Conservation (phyloP, 768 basidiomycete species). For the Hypholoma sublateritium region DNA sequence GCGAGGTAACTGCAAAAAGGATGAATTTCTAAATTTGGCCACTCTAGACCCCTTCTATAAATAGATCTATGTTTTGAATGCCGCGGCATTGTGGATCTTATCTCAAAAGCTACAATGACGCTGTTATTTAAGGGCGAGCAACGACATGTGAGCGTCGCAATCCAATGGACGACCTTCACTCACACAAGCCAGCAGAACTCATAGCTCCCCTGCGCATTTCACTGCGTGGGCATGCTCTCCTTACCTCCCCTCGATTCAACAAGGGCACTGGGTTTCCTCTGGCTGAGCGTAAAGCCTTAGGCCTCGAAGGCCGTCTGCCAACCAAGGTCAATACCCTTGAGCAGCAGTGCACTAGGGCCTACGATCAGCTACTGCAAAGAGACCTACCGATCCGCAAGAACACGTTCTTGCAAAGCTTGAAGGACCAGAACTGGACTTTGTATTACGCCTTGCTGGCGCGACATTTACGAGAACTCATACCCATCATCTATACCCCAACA, state of each 20-base stretch:
- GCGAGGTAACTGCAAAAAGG: too few species aligned
- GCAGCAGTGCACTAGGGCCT: conserved; percentile 75
- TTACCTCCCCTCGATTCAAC: conserved; percentile 69
- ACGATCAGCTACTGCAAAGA: conserved; percentile 51
- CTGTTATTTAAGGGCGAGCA: too few species aligned
- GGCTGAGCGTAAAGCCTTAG: conserved; percentile 69
- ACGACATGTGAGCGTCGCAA: too few species aligned
- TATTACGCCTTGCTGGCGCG: conserved; percentile 68
- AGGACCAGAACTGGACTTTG: conserved; percentile 80
- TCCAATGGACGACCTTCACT: conserved; percentile 15
- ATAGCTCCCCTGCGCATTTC: conserved; percentile 39
- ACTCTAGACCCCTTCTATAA: too few species aligned
- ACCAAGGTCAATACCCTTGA: conserved; percentile 63
- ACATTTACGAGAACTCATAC: conserved; percentile 61
- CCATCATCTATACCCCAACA: conserved; percentile 83
- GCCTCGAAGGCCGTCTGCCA: conserved; percentile 52
- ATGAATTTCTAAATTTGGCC: too few species aligned
- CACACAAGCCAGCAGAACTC: conserved; percentile 21
- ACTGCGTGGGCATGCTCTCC: conserved; percentile 59
- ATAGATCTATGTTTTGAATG: too few species aligned
- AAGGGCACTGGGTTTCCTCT: conserved; percentile 79
- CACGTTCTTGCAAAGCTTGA: conserved; percentile 72
- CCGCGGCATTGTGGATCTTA: too few species aligned
- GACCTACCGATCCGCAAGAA: conserved; percentile 55
- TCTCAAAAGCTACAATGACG: too few species aligned